Conservation (phyloP, 2,329 filamentous ascomycete species). For the Fusarium dlaminii region DNA sequence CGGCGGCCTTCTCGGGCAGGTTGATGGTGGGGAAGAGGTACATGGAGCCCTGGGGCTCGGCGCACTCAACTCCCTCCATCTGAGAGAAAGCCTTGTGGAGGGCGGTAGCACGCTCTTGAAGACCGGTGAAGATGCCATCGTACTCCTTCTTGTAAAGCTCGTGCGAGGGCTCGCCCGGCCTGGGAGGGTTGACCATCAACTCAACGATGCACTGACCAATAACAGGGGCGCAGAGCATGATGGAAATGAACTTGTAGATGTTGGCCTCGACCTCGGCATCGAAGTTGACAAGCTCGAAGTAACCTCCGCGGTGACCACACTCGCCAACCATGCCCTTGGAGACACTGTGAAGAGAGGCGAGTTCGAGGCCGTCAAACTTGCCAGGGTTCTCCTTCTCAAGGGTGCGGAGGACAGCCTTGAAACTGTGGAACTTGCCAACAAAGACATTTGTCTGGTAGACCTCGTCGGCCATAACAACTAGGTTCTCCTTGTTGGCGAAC, state of each 20-base stretch:
- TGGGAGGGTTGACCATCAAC: constrained; percentile 96
- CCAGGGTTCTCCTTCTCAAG: constrained; percentile 79
- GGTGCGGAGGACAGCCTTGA: constrained; percentile 87
- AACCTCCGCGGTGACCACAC: constrained; percentile 96
- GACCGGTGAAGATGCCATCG: constrained; percentile 79
- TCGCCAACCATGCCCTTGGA: constrained; percentile 99
- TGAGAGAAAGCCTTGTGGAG: constrained; percentile 89
- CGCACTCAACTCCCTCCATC: constrained; percentile 97
- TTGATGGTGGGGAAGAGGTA: constrained; percentile 97
- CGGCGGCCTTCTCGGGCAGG: constrained; percentile 78
- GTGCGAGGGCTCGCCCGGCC: constrained; percentile 82
- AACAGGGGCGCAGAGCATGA: constrained; percentile 95
- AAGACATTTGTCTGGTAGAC: constrained; percentile 99
- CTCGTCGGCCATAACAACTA: constrained; percentile 94
- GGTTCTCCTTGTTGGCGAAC: constrained; percentile 83
- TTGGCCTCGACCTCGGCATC: constrained; percentile 85
- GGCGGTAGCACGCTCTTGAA: constrained; percentile 82
- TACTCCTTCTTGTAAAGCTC: constrained; percentile 88
- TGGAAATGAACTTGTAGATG: constrained; percentile 99
- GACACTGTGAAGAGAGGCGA: constrained; percentile 90
- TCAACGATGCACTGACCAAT: constrained; percentile 96
- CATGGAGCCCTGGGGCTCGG: constrained; percentile 92
- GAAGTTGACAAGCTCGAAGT: constrained; percentile 96
- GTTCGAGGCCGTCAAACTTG: constrained; percentile 85
- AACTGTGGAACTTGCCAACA: constrained; percentile 90